phyloP scores from a whole-genome alignment of 2,329 filamentous ascomycete genomes.

The Fusarium keratoplasticum region DNA sequence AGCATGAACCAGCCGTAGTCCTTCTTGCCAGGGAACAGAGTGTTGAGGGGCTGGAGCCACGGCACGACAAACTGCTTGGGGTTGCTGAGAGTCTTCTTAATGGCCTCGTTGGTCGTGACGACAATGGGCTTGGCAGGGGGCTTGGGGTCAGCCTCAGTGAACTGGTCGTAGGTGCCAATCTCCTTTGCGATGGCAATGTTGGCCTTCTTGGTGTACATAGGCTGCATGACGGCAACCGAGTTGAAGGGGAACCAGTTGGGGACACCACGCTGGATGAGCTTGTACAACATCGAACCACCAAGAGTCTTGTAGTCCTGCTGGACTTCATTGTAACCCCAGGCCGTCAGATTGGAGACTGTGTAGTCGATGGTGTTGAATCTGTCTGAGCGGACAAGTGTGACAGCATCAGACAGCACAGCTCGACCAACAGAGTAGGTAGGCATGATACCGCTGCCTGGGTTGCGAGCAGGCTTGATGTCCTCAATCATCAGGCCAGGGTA shows the following conservation, averaged over 20 bases:
- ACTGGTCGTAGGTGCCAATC: conserved; percentile 51
- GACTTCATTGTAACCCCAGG: conserved; percentile 56
- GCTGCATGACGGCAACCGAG: conserved; percentile 58
- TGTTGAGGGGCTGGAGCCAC: conserved; percentile 49
- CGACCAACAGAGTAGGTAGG: conserved; percentile 64
- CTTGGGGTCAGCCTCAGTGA: conserved; percentile 50
- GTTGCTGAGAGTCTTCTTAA: conserved; percentile 49
- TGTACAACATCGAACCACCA: conserved; percentile 58
- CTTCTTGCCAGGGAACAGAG: conserved; percentile 51
- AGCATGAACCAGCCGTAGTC: conserved; percentile 55
- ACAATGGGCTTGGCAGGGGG: conserved; percentile 47
- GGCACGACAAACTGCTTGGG: conserved; percentile 49
- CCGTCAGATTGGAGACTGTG: conserved; percentile 55
- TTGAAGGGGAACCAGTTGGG: conserved; percentile 58
- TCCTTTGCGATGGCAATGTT: conserved; percentile 54
- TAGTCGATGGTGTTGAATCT: conserved; percentile 68
- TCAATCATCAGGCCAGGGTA: conserved; percentile 77
- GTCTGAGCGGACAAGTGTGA: conserved; percentile 69
- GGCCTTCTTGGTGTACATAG: conserved; percentile 57
- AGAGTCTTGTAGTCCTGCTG: conserved; percentile 49
- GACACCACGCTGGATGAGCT: conserved; percentile 58
- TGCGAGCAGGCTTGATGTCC: conserved; percentile 62
- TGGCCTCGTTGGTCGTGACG: conserved; percentile 39
- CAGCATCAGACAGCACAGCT: conserved; percentile 69
- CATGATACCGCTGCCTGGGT: conserved; percentile 56